A percentile compares a stretch with the other conserved stretches of the same genome.
phyloP scores from a whole-genome alignment of 768 basidiomycete genomes.

The Podaxis pistillaris region DNA sequence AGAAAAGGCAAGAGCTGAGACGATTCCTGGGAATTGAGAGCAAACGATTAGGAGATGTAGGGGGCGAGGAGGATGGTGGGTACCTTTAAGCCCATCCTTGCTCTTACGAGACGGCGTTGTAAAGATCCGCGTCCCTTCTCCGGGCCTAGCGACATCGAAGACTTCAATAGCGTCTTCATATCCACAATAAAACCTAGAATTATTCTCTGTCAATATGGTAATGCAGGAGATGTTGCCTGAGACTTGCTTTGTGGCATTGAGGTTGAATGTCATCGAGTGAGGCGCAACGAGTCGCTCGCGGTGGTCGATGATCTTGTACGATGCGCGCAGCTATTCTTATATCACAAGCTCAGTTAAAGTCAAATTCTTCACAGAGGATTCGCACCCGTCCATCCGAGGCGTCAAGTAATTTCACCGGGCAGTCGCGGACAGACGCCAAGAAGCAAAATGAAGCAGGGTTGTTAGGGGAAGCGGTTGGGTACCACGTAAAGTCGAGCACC shows the following conservation, averaged over 20 bases:
- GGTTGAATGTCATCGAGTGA: conserved; percentile 78
- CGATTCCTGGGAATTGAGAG: conserved; percentile 58
- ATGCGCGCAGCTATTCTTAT: conserved; percentile 79
- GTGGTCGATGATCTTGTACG: conserved; percentile 91
- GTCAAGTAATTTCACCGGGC: conserved; percentile 83
- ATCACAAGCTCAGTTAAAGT: neutral
- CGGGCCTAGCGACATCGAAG: conserved; percentile 74
- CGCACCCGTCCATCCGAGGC: conserved; percentile 72
- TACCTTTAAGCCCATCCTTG: conserved; percentile 86
- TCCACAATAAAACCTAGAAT: conserved; percentile 76
- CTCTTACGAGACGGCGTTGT: conserved; percentile 77
- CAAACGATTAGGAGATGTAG: neutral
- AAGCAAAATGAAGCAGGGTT: conserved; percentile 78
- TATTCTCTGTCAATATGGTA: neutral
- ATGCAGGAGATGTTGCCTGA: neutral
- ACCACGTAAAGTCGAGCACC: conserved; percentile 83
- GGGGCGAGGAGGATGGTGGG: conserved; percentile 3
- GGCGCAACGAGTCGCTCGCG: conserved; percentile 90
- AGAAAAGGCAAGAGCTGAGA: conserved; percentile 82
- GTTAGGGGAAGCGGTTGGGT: conserved; percentile 63
- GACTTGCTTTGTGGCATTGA: conserved; percentile 59
- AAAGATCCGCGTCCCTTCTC: conserved; percentile 65
- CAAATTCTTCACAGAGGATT: neutral
- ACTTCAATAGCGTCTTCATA: conserved; percentile 85
- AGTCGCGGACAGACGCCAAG: conserved; percentile 78